Evolutionary conservation across 352 stramenopile genomes (phyloP).

Genomic region (Phytophthora pini): DNA sequence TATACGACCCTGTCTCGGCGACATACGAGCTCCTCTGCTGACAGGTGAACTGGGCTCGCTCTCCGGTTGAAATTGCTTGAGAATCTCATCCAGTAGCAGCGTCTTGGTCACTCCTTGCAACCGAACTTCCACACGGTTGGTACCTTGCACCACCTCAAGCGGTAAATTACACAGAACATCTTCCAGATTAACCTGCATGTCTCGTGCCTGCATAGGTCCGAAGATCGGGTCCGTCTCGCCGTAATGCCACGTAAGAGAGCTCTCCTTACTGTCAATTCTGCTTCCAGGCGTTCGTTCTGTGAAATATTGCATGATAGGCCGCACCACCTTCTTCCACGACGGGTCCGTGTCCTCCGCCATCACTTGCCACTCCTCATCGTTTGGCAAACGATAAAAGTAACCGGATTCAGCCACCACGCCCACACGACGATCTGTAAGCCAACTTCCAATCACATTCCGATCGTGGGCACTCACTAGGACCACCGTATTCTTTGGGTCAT

Average conservation of each 20-base stretch:
- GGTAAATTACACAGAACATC: slow-evolving; percentile 86
- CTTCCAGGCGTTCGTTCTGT: slow-evolving; percentile 74
- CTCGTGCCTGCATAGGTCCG: slow-evolving; percentile 81
- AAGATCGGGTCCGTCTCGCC: slow-evolving; percentile 79
- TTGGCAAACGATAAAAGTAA: slow-evolving; percentile 64
- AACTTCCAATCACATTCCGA: slow-evolving; percentile 75
- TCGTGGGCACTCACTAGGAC: slow-evolving; percentile 69
- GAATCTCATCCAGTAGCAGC: slow-evolving; percentile 65
- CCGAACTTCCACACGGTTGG: slow-evolving; percentile 78
- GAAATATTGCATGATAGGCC: slow-evolving; percentile 81
- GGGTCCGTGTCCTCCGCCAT: slow-evolving; percentile 63
- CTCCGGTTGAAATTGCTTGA: slow-evolving; percentile 49
- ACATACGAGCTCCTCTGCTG: slow-evolving; percentile 9
- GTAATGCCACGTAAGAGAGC: slow-evolving; percentile 73
- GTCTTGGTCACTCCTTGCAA: slow-evolving; percentile 74
- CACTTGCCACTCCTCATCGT: slow-evolving; percentile 62
- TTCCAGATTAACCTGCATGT: slow-evolving; percentile 91
- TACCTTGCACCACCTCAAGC: slow-evolving; percentile 82
- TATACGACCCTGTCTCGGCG: slow-evolving; percentile 18
- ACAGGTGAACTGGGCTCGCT: slow-evolving; percentile 25
- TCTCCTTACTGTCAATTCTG: slow-evolving; percentile 71
- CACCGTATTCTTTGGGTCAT: slow-evolving; percentile 65
- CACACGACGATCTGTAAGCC: slow-evolving; percentile 65
- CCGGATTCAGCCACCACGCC: slow-evolving; percentile 68
- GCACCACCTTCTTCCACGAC: slow-evolving; percentile 79